Base-by-base conservation (phyloP, 768 basidiomycete genomes). In the Boletellus sp. region DNA sequence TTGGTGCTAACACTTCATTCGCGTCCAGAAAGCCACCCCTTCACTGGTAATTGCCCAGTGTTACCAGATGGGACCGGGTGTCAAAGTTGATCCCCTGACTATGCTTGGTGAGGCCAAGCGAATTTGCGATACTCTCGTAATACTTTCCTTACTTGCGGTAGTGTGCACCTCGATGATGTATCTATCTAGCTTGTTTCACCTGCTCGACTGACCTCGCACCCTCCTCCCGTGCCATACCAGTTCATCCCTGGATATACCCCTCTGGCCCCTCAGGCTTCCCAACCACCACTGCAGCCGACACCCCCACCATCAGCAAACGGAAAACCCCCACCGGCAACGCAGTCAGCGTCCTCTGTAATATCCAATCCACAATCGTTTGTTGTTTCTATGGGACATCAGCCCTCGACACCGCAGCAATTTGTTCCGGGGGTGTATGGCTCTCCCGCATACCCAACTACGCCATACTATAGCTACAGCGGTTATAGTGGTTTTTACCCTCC, bases 101-200 rank as follows among this genome's bases (percentile, higher is more conserved):
- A 84, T 91, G 80, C 76, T 91, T 4, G 77, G 67, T 32, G 89
- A 90, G 45, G 89, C 88, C 6, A 90, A 88, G 66, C 77, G 81
- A 24, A 79, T 85, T 15, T 90, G 89, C 54, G 88, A 91, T 66
- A 79, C 78, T 19, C 76, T 91, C 23, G 88, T 90, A 67, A 67
- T 75, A 17, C 15, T 50, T 37, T 50, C 17, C 16, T 48, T 37
- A 5, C 23, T 37, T 31, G 17, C 26, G 9, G 34, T 37, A 31
- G 40, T 50, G n/a, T 50, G 13, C 36, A 32, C 36, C 55, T 61
- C 36, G 51, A 52, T 50, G 34, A 52, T 42, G 17, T 36, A 39
- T 52, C 52, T 42, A 50, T 37, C 37, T 43, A 90, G 88, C 77
- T 90, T 44, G 80, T 81, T 51, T 88, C 88, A 63, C 89, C 88